A percentile compares a stretch with the other conserved stretches of the same genome.
These are phyloP conservation scores for Plasmodium chabaudi DNA, from an alignment of 169 alveolate genomes.

Conservation along the genomic window DNA sequence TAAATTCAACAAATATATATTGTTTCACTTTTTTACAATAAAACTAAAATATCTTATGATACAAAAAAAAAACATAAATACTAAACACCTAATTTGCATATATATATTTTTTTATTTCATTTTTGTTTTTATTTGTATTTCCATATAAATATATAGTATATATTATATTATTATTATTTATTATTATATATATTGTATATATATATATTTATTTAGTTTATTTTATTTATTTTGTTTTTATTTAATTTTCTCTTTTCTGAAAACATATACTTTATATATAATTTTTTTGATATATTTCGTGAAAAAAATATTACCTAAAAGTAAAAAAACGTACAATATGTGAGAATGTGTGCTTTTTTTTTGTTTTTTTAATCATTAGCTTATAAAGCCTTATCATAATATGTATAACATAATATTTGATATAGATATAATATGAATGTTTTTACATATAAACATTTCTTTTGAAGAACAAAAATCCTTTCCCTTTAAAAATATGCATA, in stretches of 20 bases:
- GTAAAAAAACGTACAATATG: slow-evolving; percentile 14
- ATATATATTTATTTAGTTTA: background rate
- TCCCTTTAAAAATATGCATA: slow-evolving; percentile 4
- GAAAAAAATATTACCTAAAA: background rate
- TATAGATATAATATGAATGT: background rate
- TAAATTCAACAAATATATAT: background rate
- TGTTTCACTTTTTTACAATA: background rate
- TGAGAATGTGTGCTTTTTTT: slow-evolving; percentile 18
- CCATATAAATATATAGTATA: background rate
- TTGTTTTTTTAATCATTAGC: background rate
- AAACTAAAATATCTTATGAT: slow-evolving; percentile 3
- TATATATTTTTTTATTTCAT: background rate
- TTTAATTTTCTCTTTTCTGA: slow-evolving; percentile 8
- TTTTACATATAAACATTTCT: slow-evolving; percentile 1
- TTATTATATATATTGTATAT: background rate
- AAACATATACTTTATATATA: slow-evolving; percentile 8
- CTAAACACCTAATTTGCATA: slow-evolving; percentile 17
- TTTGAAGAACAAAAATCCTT: slow-evolving; percentile 9
- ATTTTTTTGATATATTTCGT: slow-evolving; percentile 1
- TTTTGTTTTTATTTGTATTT: background rate
- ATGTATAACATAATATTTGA: slow-evolving; percentile 11
- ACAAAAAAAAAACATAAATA: slow-evolving; percentile 33
- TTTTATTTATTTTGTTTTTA: slow-evolving; percentile 6
- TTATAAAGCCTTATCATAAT: slow-evolving; percentile 6
- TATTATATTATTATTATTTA: background rate